phyloP scores from a whole-genome alignment of 1,284 basidiomycete species.

The Meripilus lineatus region DNA sequence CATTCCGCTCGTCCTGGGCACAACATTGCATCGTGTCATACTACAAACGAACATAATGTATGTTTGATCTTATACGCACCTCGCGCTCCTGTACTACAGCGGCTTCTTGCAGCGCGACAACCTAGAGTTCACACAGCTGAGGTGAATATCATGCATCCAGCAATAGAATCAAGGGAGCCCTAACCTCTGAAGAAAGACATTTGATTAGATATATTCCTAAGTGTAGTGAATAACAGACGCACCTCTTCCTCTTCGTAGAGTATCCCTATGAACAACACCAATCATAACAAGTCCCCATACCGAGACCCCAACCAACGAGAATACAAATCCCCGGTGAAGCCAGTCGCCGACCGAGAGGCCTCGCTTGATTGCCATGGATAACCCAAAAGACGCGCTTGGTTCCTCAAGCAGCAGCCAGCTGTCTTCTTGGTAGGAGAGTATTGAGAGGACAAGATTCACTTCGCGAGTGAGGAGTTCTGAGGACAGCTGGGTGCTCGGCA shows the following conservation, averaged over 20 bases:
- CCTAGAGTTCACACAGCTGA: not conserved
- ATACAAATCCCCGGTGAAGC: constrained; percentile 24
- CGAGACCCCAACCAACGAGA: constrained; percentile 23
- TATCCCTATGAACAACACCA: constrained; percentile 25
- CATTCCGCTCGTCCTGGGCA: constrained; percentile 1
- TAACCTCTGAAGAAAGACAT: not conserved
- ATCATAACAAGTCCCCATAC: constrained; percentile 27
- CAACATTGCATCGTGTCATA: not conserved
- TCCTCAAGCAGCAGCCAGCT: too few relatives aligned
- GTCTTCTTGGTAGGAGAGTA: too few relatives aligned
- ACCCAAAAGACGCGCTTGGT: too few relatives aligned
- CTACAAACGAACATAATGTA: not conserved
- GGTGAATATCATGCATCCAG: not conserved
- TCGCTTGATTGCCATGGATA: not conserved
- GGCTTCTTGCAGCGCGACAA: constrained; percentile 2
- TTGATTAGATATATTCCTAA: not conserved
- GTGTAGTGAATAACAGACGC: constrained; percentile 4
- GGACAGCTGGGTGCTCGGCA: too few relatives aligned
- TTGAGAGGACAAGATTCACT: too few relatives aligned
- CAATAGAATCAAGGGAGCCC: not conserved
- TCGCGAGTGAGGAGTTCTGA: too few relatives aligned
- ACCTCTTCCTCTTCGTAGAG: constrained; percentile 24
- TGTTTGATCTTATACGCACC: not conserved
- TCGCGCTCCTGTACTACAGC: not conserved
- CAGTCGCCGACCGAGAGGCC: constrained; percentile 18